Evolutionary conservation across 129 eudicot genomes (phyloP).

Genomic region (Centrapalus pauciflorus): DNA sequence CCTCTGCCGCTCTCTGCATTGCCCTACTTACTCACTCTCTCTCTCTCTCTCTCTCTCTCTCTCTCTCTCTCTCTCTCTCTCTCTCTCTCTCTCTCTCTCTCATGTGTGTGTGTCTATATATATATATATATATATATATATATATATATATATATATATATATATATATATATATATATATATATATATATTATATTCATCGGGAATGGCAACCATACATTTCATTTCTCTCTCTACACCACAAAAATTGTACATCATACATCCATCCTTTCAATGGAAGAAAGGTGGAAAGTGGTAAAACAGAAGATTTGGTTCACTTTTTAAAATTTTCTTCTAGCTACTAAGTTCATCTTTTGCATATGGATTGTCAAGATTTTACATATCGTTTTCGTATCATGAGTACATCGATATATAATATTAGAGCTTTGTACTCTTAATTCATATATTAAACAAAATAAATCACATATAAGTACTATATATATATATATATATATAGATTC

Average conservation of each 20-base stretch:
- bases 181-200: conserved; percentile 11
- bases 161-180: neutral
- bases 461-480: conserved; percentile 6
- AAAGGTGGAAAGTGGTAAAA: neutral
- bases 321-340: neutral
- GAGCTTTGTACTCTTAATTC: neutral
- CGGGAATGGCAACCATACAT: conserved; percentile 38
- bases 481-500: too few species aligned
- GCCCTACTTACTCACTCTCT: too few species aligned
- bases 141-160: conserved; percentile 4
- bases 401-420: neutral
- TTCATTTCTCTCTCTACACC: conserved; percentile 7
- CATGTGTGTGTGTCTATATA: too few species aligned
- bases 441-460: neutral
- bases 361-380: neutral
- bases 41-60: too few species aligned
- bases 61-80: too few species aligned
- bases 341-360: neutral
- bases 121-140: neutral
- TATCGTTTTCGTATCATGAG: too few species aligned
- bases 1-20: conserved; percentile 80
- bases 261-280: conserved; percentile 10
- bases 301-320: conserved; percentile 11
- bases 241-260: conserved; percentile 3
- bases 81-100: too few species aligned